Base-by-base conservation (phyloP, 1,284 basidiomycete species). In the Bjerkandera adusta region DNA sequence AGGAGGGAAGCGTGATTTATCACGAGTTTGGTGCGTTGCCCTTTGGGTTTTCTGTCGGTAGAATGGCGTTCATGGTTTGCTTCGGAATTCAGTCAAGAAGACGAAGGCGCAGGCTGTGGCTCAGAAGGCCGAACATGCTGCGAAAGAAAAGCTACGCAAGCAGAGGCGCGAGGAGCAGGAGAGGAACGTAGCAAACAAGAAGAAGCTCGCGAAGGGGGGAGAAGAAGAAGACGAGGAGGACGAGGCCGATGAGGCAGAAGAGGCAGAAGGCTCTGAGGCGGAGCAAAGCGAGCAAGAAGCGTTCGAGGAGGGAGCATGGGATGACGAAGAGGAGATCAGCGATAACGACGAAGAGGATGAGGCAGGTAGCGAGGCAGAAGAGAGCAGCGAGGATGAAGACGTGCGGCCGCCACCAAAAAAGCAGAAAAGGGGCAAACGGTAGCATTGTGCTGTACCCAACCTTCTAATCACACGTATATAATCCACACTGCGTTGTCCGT, bases 21-120 rank as follows among this genome's bases (percentile, higher is more conserved):
- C 95, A 97, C 65, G 86, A 91, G 67, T 89, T 94, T 57, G 86
- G 92, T 91, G 55, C 57, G 85, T 35, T 25, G 11, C 35, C 15
- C 32, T n/a, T n/a, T n/a, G 10, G 21, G 33, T 12, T 24, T 24
- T 16, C 20, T 12, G 13, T 32, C 24, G 26, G 38, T 18, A 42
- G 47, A 47, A 27, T 50, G 16, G 47, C 54, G n/a, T 39, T 36
- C 35, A 13, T 37, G 8, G 5, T 6, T 15, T n/a, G n/a, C n/a
- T n/a, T n/a, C n/a, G n/a, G n/a, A n/a, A n/a, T n/a, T 27, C 64
- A 93, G 91, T 94, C 43, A 88, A 89, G 70, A 94, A 91, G 66
- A 75, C 85, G 26, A 89, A 87, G 64, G 77, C 81, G 43, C 85
- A 95, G 59, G 69, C 74, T 15, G 69, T 73, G 20, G 73, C 73